A percentile compares a stretch with the other conserved stretches of the same genome.
These are phyloP conservation scores for Pinus taeda DNA, from an alignment of 75 land plant species.

Conservation along the genomic window DNA sequence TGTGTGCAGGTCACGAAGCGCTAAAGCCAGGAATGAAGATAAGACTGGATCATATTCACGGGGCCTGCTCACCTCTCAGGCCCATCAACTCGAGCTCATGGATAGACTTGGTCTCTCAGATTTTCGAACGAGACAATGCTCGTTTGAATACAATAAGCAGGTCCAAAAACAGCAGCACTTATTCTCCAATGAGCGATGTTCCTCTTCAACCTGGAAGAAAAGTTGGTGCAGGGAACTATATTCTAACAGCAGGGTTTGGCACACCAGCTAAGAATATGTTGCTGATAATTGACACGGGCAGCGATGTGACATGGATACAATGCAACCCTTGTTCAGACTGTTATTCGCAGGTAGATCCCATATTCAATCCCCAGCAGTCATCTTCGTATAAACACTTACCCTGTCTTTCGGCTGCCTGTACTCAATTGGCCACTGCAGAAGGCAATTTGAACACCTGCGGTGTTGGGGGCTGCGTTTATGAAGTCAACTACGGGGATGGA, in stretches of 20 bases:
- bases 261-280: conserved; percentile 24
- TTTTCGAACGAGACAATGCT: not conserved
- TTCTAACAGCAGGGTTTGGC: conserved; percentile 27
- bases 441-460: conserved; percentile 9
- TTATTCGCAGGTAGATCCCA: conserved; percentile 51
- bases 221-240: conserved; percentile 34
- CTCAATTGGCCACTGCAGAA: not conserved
- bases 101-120: not conserved
- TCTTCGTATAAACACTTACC: conserved; percentile 42
- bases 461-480: conserved; percentile 24
- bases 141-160: not conserved
- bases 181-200: not conserved
- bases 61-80: conserved; percentile 7
- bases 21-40: not conserved
- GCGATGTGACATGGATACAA: conserved; percentile 76
- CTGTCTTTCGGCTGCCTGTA: conserved; percentile 23
- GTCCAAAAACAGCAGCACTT: not conserved
- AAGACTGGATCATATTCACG: not conserved
- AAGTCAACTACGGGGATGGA: conserved; percentile 54
- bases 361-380: conserved; percentile 55
- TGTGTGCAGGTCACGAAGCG: not conserved
- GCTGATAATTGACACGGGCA: conserved; percentile 65
- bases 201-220: conserved; percentile 14
- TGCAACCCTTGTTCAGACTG: conserved; percentile 63
- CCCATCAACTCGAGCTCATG: not conserved